Conservation (phyloP, 495 filamentous ascomycete genomes). For the Cetradonia linearis region DNA sequence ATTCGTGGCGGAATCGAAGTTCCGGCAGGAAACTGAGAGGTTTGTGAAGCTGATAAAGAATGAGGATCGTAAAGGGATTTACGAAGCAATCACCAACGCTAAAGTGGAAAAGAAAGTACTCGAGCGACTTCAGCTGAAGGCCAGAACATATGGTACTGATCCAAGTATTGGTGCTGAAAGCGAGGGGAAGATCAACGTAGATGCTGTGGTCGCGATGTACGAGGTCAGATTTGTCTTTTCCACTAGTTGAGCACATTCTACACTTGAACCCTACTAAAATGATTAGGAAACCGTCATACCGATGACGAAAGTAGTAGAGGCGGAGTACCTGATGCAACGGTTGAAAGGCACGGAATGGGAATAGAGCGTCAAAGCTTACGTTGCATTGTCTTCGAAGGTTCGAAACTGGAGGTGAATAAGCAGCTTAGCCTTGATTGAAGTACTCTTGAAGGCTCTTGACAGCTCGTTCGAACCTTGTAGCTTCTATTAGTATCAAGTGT, state of each 20-base stretch:
- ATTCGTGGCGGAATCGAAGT: constrained; percentile 98
- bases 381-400: neutral
- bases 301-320: constrained; percentile 92
- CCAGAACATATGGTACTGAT: constrained; percentile 89
- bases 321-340: constrained; percentile 94
- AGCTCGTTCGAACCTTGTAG: constrained; percentile 52
- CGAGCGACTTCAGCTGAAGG: constrained; percentile 79
- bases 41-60: constrained; percentile 74
- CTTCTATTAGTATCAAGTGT: constrained; percentile 69
- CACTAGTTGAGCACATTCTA: neutral
- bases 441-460: constrained; percentile 64
- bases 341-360: constrained; percentile 61
- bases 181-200: constrained; percentile 72
- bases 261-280: constrained; percentile 21
- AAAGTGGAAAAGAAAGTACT: constrained; percentile 88
- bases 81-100: constrained; percentile 78
- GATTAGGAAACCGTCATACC: constrained; percentile 83
- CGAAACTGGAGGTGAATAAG: neutral
- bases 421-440: constrained; percentile 35
- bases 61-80: constrained; percentile 69
- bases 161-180: constrained; percentile 53
- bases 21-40: constrained; percentile 65
- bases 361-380: constrained; percentile 22
- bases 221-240: constrained; percentile 41
- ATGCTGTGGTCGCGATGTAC: constrained; percentile 92